A percentile compares a stretch with the other conserved stretches of the same genome.
Evolutionary conservation across 495 filamentous ascomycete species (phyloP).

Genomic region (Jackrogersella minutella): DNA sequence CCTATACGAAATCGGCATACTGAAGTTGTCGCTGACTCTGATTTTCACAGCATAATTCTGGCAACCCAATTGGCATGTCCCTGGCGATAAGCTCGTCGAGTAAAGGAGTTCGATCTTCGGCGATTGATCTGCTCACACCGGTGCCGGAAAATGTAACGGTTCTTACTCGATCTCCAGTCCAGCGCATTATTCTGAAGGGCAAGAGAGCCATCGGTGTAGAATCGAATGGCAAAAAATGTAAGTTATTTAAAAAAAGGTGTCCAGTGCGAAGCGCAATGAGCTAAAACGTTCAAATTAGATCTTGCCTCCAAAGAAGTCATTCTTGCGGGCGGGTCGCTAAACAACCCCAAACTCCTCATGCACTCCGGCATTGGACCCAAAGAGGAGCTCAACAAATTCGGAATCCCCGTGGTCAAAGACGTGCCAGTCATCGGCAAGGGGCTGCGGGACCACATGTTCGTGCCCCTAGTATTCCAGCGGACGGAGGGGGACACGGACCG

Average conservation of each 20-base stretch:
- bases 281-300: slow-evolving; percentile 22
- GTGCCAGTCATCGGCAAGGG: slow-evolving; percentile 62
- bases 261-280: background rate
- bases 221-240: slow-evolving; percentile 46
- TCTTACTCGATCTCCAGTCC: slow-evolving; percentile 57
- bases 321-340: slow-evolving; percentile 63
- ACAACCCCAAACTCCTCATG: slow-evolving; percentile 69
- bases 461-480: slow-evolving; percentile 39
- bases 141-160: slow-evolving; percentile 61
- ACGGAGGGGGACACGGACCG: slow-evolving; percentile 42
- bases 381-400: slow-evolving; percentile 58
- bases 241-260: too few relatives aligned
- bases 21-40: background rate
- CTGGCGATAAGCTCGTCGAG: slow-evolving; percentile 57
- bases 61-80: slow-evolving; percentile 66
- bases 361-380: slow-evolving; percentile 69
- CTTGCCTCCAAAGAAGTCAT: slow-evolving; percentile 66
- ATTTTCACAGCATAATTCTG: slow-evolving; percentile 56
- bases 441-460: slow-evolving; percentile 62
- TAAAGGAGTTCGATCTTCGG: slow-evolving; percentile 60
- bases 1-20: too few relatives aligned
- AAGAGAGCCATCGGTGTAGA: slow-evolving; percentile 62
- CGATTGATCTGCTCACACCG: slow-evolving; percentile 56
- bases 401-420: slow-evolving; percentile 60
- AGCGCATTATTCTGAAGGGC: slow-evolving; percentile 59